Evolutionary conservation across 148 eudicot genomes (phyloP).

Genomic region (Cornus suecica): DNA sequence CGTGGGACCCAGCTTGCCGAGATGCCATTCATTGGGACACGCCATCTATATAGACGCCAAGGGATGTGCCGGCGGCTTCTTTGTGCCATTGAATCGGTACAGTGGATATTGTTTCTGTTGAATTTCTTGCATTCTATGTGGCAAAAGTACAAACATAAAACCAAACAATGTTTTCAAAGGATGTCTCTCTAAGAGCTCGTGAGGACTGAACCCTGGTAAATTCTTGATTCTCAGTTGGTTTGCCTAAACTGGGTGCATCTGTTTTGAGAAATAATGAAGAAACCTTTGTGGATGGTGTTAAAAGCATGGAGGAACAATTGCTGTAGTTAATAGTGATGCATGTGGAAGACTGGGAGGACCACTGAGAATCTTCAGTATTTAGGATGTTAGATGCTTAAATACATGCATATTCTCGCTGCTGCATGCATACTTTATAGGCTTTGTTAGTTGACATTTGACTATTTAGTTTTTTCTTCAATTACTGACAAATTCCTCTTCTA

Average conservation of each 20-base stretch:
- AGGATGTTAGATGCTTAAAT: not conserved
- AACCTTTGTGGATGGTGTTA: no score
- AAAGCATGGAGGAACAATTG: no score
- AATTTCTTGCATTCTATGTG: not conserved
- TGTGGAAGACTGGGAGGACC: not conserved
- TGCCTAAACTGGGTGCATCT: no score
- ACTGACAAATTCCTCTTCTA: not conserved
- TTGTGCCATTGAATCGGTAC: conserved; percentile 82
- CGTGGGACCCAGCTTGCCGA: conserved; percentile 84
- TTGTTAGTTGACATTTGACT: conserved; percentile 1
- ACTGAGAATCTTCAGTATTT: not conserved
- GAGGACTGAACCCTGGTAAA: not conserved
- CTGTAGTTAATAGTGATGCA: no score
- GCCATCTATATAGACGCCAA: conserved; percentile 90
- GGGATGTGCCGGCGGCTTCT: conserved; percentile 97
- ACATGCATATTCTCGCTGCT: not conserved
- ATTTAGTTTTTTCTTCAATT: not conserved
- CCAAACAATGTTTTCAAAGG: no score
- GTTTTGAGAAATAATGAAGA: no score
- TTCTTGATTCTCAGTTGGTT: not conserved
- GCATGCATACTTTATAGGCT: not conserved
- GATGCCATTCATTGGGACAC: conserved; percentile 98
- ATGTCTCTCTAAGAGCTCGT: no score
- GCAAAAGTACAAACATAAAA: not conserved
- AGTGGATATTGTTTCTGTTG: not conserved